Evolutionary conservation across 306 rosid species (phyloP).

Genomic region (Glycine soja): DNA sequence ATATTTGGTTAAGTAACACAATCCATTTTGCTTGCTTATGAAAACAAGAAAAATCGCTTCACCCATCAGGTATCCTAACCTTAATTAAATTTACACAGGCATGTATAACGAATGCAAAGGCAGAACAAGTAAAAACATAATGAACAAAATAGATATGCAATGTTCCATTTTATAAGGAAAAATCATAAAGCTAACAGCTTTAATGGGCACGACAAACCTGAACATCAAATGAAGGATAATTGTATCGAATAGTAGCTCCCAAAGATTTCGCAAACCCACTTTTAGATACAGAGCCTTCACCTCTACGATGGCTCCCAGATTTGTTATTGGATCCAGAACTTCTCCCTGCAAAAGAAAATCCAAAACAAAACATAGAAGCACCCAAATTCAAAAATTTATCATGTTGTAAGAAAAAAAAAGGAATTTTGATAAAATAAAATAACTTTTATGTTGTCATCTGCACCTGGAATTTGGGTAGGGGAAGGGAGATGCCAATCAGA

Average conservation of each 20-base stretch:
- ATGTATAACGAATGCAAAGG: neutral
- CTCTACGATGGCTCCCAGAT: conserved; percentile 53
- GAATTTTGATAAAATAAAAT: neutral
- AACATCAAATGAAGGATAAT: conserved; percentile 61
- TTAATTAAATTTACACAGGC: neutral
- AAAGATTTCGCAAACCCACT: conserved; percentile 39
- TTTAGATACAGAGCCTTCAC: conserved; percentile 60
- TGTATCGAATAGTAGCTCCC: conserved; percentile 64
- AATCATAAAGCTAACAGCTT: neutral
- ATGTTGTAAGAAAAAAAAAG: neutral
- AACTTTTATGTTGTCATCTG: neutral
- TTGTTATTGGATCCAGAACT: conserved; percentile 47
- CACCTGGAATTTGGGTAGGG: conserved; percentile 61
- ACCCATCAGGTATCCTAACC: neutral
- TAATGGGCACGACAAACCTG: conserved; percentile 60
- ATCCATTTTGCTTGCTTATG: neutral
- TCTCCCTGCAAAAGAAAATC: conserved; percentile 64
- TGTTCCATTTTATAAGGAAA: neutral
- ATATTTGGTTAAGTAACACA: conserved; percentile 1
- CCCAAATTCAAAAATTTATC: neutral
- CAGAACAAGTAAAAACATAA: conserved; percentile 17
- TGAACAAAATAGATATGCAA: neutral
- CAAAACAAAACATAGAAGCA: conserved; percentile 39
- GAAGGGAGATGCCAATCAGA: conserved; percentile 67
- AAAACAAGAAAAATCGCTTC: neutral